Conservation (phyloP, 495 filamentous ascomycete species). For the Aspergillus wentii region DNA sequence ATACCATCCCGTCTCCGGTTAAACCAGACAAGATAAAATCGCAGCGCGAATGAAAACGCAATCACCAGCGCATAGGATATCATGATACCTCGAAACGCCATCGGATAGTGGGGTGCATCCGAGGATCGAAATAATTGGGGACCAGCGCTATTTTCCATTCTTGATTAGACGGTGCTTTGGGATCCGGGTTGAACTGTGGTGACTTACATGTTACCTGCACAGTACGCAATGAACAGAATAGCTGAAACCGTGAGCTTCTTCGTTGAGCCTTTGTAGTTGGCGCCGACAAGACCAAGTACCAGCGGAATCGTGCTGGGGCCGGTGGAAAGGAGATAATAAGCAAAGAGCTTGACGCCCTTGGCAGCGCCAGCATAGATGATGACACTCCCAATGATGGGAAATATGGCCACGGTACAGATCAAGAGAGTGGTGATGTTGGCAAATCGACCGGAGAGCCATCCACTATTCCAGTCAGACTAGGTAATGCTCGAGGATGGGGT, state of each 20-base stretch:
- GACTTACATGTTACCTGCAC: constrained; percentile 39
- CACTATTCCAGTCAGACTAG: no score
- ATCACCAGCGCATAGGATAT: constrained; percentile 46
- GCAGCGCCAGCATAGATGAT: constrained; percentile 53
- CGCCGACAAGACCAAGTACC: constrained; percentile 48
- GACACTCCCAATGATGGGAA: constrained; percentile 49
- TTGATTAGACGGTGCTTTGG: no score
- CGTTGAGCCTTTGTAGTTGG: constrained; percentile 61
- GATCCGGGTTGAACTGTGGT: no score
- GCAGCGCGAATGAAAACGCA: constrained; percentile 29
- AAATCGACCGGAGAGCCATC: constrained; percentile 32
- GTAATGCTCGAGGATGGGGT: no score
- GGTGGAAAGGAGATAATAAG: constrained; percentile 54
- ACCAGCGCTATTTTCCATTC: no score
- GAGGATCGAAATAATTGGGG: constrained; percentile 33
- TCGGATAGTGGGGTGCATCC: constrained; percentile 33
- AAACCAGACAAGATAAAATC: constrained; percentile 33
- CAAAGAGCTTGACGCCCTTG: constrained; percentile 47
- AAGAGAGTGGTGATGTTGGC: constrained; percentile 26
- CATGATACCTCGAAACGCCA: constrained; percentile 47
- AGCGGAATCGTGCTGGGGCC: constrained; percentile 53
- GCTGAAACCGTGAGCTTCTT: constrained; percentile 55
- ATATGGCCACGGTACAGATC: constrained; percentile 20
- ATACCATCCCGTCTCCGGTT: constrained; percentile 33
- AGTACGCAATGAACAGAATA: constrained; percentile 36